phyloP scores from a whole-genome alignment of 768 basidiomycete genomes.

The Melanogaster broomeanus region DNA sequence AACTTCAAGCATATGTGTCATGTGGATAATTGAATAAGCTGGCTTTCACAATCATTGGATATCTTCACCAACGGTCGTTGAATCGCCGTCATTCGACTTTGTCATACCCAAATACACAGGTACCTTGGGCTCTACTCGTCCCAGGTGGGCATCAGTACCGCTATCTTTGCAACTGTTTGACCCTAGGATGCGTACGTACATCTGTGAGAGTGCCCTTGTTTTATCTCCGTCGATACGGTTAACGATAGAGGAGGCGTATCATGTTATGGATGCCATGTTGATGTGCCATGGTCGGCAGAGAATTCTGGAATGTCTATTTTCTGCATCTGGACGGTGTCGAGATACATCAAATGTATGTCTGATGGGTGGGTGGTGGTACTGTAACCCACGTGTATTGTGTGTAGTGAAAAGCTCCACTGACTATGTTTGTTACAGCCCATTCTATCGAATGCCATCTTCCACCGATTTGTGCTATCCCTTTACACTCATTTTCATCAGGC shows the following conservation, averaged over 20 bases:
- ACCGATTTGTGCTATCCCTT: conserved; percentile 9
- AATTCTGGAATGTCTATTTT: conserved; percentile 18
- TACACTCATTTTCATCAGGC: conserved; percentile 15
- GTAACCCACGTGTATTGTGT: conserved; percentile 26
- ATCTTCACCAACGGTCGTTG: neutral
- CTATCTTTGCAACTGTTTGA: conserved; percentile 16
- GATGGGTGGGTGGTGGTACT: conserved; percentile 10
- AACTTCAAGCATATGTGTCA: conserved; percentile 5
- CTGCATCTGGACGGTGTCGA: conserved; percentile 21
- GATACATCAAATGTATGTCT: conserved; percentile 15
- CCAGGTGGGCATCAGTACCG: conserved; percentile 10
- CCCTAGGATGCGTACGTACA: conserved; percentile 21
- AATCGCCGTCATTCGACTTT: neutral
- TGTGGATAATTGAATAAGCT: conserved; percentile 1
- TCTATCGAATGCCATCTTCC: neutral
- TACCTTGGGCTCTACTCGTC: conserved; percentile 13
- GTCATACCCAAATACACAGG: neutral
- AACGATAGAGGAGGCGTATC: neutral
- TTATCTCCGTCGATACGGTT: neutral
- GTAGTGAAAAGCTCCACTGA: conserved; percentile 5
- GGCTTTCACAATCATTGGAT: too few species aligned
- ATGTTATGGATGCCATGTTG: neutral
- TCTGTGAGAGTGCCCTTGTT: conserved; percentile 24
- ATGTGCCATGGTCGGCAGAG: too few species aligned
- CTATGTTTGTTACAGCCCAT: conserved; percentile 5